Conservation (phyloP, 345 rosid genomes). For the Atalantia buxifolia region DNA sequence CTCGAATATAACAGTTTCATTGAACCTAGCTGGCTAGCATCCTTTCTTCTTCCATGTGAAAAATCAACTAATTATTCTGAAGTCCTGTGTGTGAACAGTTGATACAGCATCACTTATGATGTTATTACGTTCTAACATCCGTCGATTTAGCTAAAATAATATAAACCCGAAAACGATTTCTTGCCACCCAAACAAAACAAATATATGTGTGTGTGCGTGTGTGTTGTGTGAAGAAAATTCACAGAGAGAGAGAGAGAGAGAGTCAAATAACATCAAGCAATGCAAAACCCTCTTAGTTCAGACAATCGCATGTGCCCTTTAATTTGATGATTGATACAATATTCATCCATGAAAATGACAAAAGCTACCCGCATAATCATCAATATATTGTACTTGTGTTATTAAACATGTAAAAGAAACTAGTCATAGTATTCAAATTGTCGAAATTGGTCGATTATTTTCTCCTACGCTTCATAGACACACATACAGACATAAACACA, state of each 20-base stretch:
- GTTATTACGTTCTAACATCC: neutral
- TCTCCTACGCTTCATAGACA: neutral
- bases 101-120: no score
- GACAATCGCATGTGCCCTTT: neutral
- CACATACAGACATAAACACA: neutral
- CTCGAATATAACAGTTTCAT: neutral
- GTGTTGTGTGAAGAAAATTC: no score
- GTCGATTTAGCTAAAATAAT: neutral
- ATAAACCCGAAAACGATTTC: conserved; percentile 17
- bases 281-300: neutral
- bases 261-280: neutral
- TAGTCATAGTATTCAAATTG: neutral
- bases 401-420: neutral
- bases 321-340: neutral
- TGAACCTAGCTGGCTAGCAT: neutral
- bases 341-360: neutral
- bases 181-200: conserved; percentile 6
- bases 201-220: no score
- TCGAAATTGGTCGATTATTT: neutral
- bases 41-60: neutral
- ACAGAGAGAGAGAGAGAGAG: neutral
- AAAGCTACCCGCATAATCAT: neutral
- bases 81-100: no score
- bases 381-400: neutral
- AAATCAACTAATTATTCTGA: no score